Base-by-base conservation (phyloP, 345 rosid genomes). In the Melaleuca quinquenervia region DNA sequence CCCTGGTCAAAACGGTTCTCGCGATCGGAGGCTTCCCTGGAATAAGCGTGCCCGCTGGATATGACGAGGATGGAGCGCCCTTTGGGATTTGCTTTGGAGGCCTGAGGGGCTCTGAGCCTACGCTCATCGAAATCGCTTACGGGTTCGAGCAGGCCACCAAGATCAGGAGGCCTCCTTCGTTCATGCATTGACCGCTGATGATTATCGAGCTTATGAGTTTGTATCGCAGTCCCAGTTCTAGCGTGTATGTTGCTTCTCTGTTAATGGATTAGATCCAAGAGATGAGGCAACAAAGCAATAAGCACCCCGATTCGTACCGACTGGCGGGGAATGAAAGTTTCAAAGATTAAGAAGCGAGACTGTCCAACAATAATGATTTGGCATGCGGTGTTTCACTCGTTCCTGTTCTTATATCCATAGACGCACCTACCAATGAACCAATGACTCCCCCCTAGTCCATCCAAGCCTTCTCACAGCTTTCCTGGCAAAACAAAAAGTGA, bases 1-100 rank as follows among this genome's bases (percentile, higher is more conserved):
- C 84, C 13, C 55, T 82, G 76, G 49, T 84, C 60, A 58, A 58
- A 20, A 4, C 84, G 10, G 90, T 95, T 56, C 89, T 91, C 5
- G 98, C 97, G 48, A 93, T 91, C 22, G 96, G 97, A 53, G 96
- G 98, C 60, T 91, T 86, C 86, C 96, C 96, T 26, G 96, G 93
- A 82, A 92, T 95, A 32, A 93, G 44, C 45, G 98, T 95, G 6
- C 96, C 96, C 1, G 96, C 93, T 21, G 96, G 95, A 21, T 93
- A 92, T 83, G 93, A 88, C 56, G 52, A 83, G 1, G 36, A 87
- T n/a, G 94, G 95, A 29, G 86, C 88, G 75, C 98, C 98, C 3
- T 92, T 92, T 64, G 98, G 96, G 6, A 91, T 96, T 56, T 90
- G 84, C 85, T 94, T 96, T 80, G 93, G 94, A 8, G 97, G 96